Conservation (phyloP, 306 rosid species). For the Fagus crenata region DNA sequence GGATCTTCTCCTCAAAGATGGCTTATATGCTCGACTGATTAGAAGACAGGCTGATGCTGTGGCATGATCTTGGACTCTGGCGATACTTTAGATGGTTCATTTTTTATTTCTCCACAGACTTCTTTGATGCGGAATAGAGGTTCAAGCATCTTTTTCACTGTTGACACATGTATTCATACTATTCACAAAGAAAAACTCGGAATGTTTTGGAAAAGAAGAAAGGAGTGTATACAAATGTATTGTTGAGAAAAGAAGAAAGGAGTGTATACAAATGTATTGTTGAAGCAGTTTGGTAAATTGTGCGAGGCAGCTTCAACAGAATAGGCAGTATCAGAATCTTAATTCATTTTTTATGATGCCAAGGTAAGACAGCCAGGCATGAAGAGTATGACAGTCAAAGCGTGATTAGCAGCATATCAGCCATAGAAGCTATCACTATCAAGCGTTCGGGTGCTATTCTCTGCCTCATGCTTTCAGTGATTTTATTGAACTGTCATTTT, state of each 20-base stretch:
- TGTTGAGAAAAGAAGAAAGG: not conserved
- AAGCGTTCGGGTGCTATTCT: not conserved
- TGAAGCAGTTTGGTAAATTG: constrained; percentile 20
- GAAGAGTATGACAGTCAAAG: not conserved
- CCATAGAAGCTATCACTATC: not conserved
- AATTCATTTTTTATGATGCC: too few relatives aligned
- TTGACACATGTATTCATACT: constrained; percentile 35
- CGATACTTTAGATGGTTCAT: not conserved
- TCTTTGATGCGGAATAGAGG: constrained; percentile 30
- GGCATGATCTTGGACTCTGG: constrained; percentile 43
- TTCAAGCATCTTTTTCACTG: constrained; percentile 34
- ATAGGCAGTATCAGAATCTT: not conserved
- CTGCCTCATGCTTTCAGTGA: not conserved
- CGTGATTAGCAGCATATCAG: not conserved
- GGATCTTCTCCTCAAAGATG: constrained; percentile 73
- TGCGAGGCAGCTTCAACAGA: constrained; percentile 28
- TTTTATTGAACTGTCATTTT: not conserved
- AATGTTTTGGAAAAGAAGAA: constrained; percentile 22
- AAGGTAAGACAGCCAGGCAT: not conserved
- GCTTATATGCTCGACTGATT: constrained; percentile 72
- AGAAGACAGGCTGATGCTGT: constrained; percentile 83
- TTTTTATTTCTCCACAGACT: constrained; percentile 24
- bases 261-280: not conserved
- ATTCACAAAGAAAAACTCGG: constrained; percentile 14
- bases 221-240: not conserved